Evolutionary conservation across 495 filamentous ascomycete genomes (phyloP).

Genomic region (Aspergillus incahuasiensis): DNA sequence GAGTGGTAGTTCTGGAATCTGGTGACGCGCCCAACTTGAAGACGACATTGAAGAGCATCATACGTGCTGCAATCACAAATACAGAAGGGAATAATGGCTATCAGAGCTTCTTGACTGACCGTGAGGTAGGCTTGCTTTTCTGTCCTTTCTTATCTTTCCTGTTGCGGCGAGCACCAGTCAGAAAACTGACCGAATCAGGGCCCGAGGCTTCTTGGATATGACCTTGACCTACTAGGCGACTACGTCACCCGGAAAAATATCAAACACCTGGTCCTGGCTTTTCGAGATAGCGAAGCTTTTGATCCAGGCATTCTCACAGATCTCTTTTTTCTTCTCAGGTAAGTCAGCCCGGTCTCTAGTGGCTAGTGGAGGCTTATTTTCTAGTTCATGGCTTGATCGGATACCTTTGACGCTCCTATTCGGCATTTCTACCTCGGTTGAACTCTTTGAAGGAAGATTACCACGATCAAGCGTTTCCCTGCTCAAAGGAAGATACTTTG

Average conservation of each 20-base stretch:
- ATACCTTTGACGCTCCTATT: conserved; percentile 86
- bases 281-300: conserved; percentile 92
- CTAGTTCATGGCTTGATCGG: conserved; percentile 80
- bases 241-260: conserved; percentile 53
- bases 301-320: conserved; percentile 74
- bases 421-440: conserved; percentile 85
- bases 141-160: no score
- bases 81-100: conserved; percentile 45
- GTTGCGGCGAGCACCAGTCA: background rate
- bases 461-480: conserved; percentile 66
- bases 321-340: conserved; percentile 74
- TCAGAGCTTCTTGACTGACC: conserved; percentile 42
- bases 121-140: conserved; percentile 44
- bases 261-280: conserved; percentile 65
- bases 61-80: conserved; percentile 61
- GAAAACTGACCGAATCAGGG: conserved; percentile 38
- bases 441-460: conserved; percentile 80
- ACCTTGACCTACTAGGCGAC: conserved; percentile 74
- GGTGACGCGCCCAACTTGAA: conserved; percentile 81
- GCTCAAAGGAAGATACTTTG: conserved; percentile 75
- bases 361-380: conserved; percentile 9
- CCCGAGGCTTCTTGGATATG: conserved; percentile 79
- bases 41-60: conserved; percentile 74
- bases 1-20: conserved; percentile 68
- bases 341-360: conserved; percentile 15